Base-by-base conservation (phyloP, 257 asterid genomes). In the Nemophila menziesii region DNA sequence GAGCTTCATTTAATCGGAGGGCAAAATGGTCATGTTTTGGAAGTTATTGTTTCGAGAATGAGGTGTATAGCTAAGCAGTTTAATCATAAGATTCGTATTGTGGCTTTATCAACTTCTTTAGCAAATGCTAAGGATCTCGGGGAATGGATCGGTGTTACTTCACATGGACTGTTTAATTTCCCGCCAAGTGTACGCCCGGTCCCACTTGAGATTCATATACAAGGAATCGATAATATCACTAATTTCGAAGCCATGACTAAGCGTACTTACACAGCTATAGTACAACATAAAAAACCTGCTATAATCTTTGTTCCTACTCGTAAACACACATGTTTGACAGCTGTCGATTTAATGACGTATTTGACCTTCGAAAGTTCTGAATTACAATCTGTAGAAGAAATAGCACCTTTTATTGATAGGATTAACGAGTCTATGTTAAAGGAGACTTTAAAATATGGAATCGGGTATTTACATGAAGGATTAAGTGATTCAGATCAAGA, bases 41-140 rank as follows among this genome's bases (percentile, higher is more conserved):
- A 67, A 48, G 70, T 62, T 39, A 58, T 67, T 15, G 70, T 67
- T 47, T 67, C 74, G n/a, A 60, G 74, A 52, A 67, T 67, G 67
- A 51, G 70, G 46, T 58, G 54, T 43, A 62, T 67, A 27, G 43
- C 70, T n/a, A 57, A 66, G 29, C 66, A 62, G 54, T 26, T 48
- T 5, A 70, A 44, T 40, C 57, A 61, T 22, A 67, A 58, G 56
- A 62, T 62, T 21, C 70, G 74, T 2, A 54, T 62, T 16, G 57
- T 67, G 13, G 74, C 70, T 46, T 42, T 67, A 26, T 58, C 74
- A 12, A 58, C 70, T 42, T 67, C 74, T 20, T 43, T 67, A n/a
- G 70, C 74, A 20, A 62, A 67, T 58, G 74, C 74, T 45, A 67
- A 67, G 54, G 74, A 67, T 58, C 55, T 67, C 54, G 74, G 74